Evolutionary conservation across 257 asterid species (phyloP).

Genomic region (Galeopsis tetrahit): DNA sequence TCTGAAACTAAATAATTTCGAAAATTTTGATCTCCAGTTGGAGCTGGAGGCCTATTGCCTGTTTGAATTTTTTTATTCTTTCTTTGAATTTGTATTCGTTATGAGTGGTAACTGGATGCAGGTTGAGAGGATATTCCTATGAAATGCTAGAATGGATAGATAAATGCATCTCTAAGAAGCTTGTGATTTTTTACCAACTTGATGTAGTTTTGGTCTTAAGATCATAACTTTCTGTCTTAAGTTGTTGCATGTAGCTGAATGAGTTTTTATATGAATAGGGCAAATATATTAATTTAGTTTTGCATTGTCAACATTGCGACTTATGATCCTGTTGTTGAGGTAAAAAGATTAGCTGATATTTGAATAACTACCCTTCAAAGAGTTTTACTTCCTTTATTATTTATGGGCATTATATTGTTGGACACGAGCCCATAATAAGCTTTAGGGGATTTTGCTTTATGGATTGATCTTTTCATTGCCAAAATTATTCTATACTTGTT

Average conservation of each 20-base stretch:
- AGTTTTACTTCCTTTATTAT: not conserved
- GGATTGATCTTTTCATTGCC: not conserved
- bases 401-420: constrained; percentile 8
- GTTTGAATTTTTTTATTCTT: not conserved
- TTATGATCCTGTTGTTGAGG: constrained; percentile 7
- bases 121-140: constrained; percentile 19
- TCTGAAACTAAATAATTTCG: constrained; percentile 9
- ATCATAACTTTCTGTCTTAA: not conserved
- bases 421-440: constrained; percentile 1
- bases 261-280: constrained; percentile 4
- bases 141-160: not conserved
- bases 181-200: constrained; percentile 1
- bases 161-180: not conserved
- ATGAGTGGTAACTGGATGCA: constrained; percentile 14
- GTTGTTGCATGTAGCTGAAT: constrained; percentile 14
- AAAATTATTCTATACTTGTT: not conserved
- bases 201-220: constrained; percentile 6
- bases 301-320: not conserved
- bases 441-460: constrained; percentile 3
- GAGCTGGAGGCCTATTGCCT: not conserved
- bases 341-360: not conserved
- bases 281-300: constrained; percentile 9
- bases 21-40: not conserved
- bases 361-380: not conserved
- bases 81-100: not conserved